A percentile compares a stretch with the other conserved stretches of the same genome.
Evolutionary conservation across 495 filamentous ascomycete genomes (phyloP).

Genomic region (Hamigera avellanea): DNA sequence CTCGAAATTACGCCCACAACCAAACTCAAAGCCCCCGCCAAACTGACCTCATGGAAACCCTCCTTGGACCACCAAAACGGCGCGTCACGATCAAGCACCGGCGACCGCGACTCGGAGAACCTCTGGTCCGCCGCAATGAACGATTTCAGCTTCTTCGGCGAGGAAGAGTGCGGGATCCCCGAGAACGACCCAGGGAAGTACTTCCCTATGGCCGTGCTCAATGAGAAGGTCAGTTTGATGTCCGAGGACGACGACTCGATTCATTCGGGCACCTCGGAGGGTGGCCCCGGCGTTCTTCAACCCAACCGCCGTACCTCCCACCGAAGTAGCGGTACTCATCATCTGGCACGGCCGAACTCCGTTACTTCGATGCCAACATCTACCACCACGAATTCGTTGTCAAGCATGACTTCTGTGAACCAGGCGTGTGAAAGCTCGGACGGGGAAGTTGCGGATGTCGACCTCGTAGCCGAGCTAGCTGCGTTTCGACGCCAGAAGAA

Average conservation of each 20-base stretch:
- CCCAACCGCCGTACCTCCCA: not conserved
- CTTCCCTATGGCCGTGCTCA: constrained; percentile 31
- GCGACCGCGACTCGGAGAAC: constrained; percentile 47
- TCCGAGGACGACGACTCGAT: constrained; percentile 21
- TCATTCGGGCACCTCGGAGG: constrained; percentile 6
- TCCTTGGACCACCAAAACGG: constrained; percentile 22
- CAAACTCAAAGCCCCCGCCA: constrained; percentile 3
- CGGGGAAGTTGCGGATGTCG: constrained; percentile 15
- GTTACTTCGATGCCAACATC: not conserved
- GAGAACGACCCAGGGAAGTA: constrained; percentile 29
- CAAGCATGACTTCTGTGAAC: not conserved
- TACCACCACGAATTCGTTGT: not conserved
- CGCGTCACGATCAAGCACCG: constrained; percentile 43
- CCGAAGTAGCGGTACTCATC: not conserved
- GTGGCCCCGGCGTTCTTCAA: not conserved
- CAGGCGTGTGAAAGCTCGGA: not conserved
- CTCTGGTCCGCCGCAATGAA: constrained; percentile 48
- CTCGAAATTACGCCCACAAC: constrained; percentile 42
- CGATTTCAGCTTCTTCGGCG: constrained; percentile 56
- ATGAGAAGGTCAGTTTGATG: constrained; percentile 29
- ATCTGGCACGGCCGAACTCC: not conserved
- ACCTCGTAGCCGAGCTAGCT: constrained; percentile 38
- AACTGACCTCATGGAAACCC: constrained; percentile 26
- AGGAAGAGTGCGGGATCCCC: constrained; percentile 46
- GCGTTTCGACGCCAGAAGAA: constrained; percentile 36